phyloP scores from a whole-genome alignment of 2,329 filamentous ascomycete species.

The Colletotrichum karsti region DNA sequence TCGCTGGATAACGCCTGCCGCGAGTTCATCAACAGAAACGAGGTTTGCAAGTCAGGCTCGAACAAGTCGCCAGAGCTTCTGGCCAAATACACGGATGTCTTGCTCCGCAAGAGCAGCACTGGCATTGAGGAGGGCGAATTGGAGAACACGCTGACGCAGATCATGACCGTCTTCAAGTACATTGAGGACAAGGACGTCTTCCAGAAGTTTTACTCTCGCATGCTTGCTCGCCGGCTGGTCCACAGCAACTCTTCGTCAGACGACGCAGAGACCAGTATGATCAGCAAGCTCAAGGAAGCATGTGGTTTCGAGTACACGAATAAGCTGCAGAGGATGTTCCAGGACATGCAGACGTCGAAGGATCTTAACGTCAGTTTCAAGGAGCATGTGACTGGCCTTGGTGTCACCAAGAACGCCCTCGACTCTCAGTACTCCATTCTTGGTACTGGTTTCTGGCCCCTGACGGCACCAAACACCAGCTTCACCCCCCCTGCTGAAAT shows the following conservation, averaged over 20 bases:
- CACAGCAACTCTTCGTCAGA: constrained; percentile 96
- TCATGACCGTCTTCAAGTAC: constrained; percentile 99
- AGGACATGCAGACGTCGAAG: constrained; percentile 99
- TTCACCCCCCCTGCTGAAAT: constrained; percentile 91
- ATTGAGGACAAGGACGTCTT: constrained; percentile 99
- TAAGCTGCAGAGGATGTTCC: constrained; percentile 99
- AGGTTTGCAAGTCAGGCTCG: constrained; percentile 91
- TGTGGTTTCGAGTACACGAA: constrained; percentile 99
- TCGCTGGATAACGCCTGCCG: constrained; percentile 96
- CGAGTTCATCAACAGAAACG: constrained; percentile 98
- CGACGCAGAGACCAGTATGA: constrained; percentile 99
- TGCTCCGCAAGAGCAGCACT: constrained; percentile 92
- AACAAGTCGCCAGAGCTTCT: constrained; percentile 94
- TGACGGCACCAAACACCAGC: constrained; percentile 85
- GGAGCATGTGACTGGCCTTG: constrained; percentile 72
- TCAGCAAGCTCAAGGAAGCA: constrained; percentile 97
- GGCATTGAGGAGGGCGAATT: constrained; percentile 94
- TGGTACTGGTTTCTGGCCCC: constrained; percentile 96
- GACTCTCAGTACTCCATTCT: constrained; percentile 94
- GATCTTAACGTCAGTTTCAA: constrained; percentile 92
- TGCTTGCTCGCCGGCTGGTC: constrained; percentile 93
- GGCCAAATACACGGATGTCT: constrained; percentile 92
- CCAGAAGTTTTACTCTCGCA: constrained; percentile 98
- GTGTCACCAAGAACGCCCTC: constrained; percentile 75
- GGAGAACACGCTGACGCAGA: constrained; percentile 86